A percentile compares a stretch with the other conserved stretches of the same genome.
Evolutionary conservation across 192 early-diverging fungal genomes (phyloP).

Genomic region (Pilobolus umbonatus): DNA sequence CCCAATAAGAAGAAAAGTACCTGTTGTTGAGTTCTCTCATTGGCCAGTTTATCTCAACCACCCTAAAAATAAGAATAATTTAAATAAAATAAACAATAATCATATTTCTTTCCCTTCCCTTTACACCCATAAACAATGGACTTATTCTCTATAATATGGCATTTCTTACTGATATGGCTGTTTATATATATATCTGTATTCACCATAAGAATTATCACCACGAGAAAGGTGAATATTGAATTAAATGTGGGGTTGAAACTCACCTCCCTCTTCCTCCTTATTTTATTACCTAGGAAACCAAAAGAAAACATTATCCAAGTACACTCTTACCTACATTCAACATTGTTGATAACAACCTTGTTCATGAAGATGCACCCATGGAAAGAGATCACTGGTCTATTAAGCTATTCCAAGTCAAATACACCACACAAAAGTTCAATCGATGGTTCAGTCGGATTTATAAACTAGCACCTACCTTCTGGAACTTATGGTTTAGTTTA

Average conservation of each 20-base stretch:
- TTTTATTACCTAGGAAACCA: not conserved
- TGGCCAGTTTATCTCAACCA: no score
- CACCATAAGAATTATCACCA: slow-evolving; percentile 8
- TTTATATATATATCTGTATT: slow-evolving; percentile 24
- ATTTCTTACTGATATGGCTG: slow-evolving; percentile 26
- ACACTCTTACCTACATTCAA: slow-evolving; percentile 20
- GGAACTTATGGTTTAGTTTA: slow-evolving; percentile 54
- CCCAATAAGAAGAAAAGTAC: no score
- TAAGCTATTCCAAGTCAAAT: slow-evolving; percentile 44
- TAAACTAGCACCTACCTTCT: slow-evolving; percentile 39
- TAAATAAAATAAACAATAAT: no score
- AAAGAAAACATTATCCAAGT: not conserved
- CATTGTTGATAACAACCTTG: slow-evolving; percentile 5
- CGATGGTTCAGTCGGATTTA: slow-evolving; percentile 36
- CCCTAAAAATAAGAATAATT: no score
- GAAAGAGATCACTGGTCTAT: slow-evolving; percentile 22
- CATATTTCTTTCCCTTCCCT: no score
- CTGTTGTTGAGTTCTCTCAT: no score
- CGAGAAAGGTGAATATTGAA: slow-evolving; percentile 7
- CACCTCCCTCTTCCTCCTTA: not conserved
- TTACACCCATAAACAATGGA: slow-evolving; percentile 24
- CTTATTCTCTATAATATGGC: slow-evolving; percentile 19
- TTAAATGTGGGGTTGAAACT: no score
- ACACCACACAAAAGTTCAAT: slow-evolving; percentile 46
- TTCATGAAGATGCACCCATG: not conserved